These are phyloP conservation scores for Teratosphaeria destructans DNA, from an alignment of 2,329 filamentous ascomycete genomes.

Conservation along the genomic window DNA sequence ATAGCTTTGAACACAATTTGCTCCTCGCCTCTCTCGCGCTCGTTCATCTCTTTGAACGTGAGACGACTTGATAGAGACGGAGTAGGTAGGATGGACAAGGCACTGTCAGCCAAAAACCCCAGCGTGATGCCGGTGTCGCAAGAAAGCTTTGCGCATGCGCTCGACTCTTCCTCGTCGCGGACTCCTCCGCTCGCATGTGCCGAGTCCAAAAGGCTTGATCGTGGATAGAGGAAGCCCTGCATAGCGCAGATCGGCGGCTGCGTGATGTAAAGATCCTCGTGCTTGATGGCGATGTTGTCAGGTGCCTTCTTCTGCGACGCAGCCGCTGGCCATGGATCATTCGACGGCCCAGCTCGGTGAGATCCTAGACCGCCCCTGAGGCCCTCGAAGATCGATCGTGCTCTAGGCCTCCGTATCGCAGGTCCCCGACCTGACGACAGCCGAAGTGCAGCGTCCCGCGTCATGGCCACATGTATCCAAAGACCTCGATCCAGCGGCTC, in stretches of 20 bases:
- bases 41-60: background rate
- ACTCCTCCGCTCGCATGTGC: background rate
- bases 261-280: slow-evolving; percentile 12
- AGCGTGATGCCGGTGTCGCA: slow-evolving; percentile 21
- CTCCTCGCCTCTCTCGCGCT: background rate
- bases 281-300: background rate
- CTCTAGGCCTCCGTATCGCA: slow-evolving; percentile 3
- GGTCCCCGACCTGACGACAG: slow-evolving; percentile 4
- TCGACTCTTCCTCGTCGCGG: background rate
- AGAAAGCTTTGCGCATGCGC: slow-evolving; percentile 13
- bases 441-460: slow-evolving; percentile 9
- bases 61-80: background rate
- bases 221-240: slow-evolving; percentile 13
- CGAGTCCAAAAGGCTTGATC: background rate
- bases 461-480: slow-evolving; percentile 17
- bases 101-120: slow-evolving; percentile 19
- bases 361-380: slow-evolving; percentile 10
- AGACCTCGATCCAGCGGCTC: slow-evolving; percentile 13
- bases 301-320: background rate
- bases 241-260: slow-evolving; percentile 18
- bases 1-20: slow-evolving; percentile 19
- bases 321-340: slow-evolving; percentile 8
- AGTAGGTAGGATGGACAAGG: slow-evolving; percentile 11
- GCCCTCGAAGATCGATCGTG: slow-evolving; percentile 14
- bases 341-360: background rate